Base-by-base conservation (phyloP, 805 yeast species). In the Lipomyces oligophaga region DNA sequence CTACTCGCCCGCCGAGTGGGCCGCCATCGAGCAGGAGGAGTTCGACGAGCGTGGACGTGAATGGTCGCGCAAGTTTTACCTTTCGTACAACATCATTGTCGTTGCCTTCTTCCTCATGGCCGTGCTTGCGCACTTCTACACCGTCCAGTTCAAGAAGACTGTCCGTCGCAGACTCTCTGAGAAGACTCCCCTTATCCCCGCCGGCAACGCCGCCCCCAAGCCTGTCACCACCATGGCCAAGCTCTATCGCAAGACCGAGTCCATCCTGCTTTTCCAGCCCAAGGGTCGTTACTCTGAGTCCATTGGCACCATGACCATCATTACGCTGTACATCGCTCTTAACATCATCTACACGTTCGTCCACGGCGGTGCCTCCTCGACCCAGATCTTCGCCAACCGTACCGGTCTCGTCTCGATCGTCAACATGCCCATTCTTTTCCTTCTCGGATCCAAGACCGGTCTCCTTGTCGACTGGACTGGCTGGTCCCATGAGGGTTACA, bases 401-500 rank as follows among this genome's bases (percentile, higher is more conserved):
- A 42, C 40, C 22, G 56, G 56, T 38, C 51, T 52, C 22, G 36
- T 52, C 33, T 52, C 56, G 7, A 49, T 52, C 47, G 55, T 49
- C 45, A 52, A 52, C 55, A 49, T 52, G 51, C 56, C 56, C 24
- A 44, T 52, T 33, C 56, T 52, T 25, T 52, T 49, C 54, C 31
- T 50, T n/a, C 56, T 52, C 38, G 56, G 55, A 27, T 49, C 56
- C 26, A 52, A 52, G 51, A 52, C 55, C 20, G 55, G 55, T 40
- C 45, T 52, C 7, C 43, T 52, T 19, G 55, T 45, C 35, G 55
- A 52, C 31, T 45, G 50, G 51, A 45, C 55, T 27, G 56, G 56
- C 38, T 52, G 56, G 56, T 52, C 56, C 38, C 55, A 52, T 21
- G 56, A 52, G 43, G 51, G 55, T n/a, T 45, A 49, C 46, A 52